Percentiles rank a stretch among this genome's conserved stretches.
Evolutionary conservation across 2,329 filamentous ascomycete species (phyloP).

Genomic region (Zasmidium cellare): DNA sequence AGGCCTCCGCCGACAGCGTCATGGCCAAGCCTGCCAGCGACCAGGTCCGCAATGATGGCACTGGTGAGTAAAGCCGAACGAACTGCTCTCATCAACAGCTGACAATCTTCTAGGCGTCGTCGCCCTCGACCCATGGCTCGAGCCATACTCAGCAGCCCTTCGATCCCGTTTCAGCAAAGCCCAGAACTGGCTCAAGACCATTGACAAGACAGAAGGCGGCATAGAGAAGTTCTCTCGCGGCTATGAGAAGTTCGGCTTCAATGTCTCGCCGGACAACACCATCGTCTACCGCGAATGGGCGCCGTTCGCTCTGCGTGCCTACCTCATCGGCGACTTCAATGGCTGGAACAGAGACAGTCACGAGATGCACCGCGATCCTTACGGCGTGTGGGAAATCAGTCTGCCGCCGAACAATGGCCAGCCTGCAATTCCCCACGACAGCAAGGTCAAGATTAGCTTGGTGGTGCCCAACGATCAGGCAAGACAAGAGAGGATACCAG

Average conservation of each 20-base stretch:
- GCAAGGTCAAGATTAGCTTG: conserved; percentile 91
- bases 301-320: conserved; percentile 80
- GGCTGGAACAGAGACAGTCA: conserved; percentile 82
- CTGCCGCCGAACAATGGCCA: conserved; percentile 75
- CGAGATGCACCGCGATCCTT: conserved; percentile 82
- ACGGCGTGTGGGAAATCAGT: conserved; percentile 82
- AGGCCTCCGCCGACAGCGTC: conserved; percentile 47
- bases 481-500: conserved; percentile 81
- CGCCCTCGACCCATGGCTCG: conserved; percentile 84
- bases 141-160: conserved; percentile 77
- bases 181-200: conserved; percentile 81
- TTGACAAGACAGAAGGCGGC: conserved; percentile 82
- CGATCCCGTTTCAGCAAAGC: conserved; percentile 75
- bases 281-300: conserved; percentile 96
- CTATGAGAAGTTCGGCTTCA: conserved; percentile 82
- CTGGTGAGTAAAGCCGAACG: conserved; percentile 52
- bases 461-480: conserved; percentile 72
- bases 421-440: conserved; percentile 83
- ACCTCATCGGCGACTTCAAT: conserved; percentile 94
- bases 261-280: conserved; percentile 76
- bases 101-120: conserved; percentile 67
- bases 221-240: conserved; percentile 90
- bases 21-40: conserved; percentile 48
- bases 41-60: conserved; percentile 66
- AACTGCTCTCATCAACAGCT: conserved; percentile 15